Evolutionary conservation across 73 alveolate species (phyloP).

Genomic region (Paramecium caudatum): DNA sequence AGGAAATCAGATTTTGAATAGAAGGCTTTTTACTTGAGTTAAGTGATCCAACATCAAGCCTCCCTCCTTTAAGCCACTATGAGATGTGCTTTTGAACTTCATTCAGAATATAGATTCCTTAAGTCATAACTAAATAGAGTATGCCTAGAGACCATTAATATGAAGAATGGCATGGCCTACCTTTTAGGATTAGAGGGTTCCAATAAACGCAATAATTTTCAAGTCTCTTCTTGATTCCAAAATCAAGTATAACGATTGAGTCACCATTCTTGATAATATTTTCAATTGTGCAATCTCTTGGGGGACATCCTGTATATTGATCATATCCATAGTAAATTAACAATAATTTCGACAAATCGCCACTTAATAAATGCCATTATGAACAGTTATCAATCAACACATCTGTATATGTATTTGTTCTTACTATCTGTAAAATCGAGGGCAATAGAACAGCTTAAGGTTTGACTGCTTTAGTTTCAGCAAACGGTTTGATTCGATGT

Average conservation of each 20-base stretch:
- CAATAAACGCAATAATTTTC: conserved; percentile 61
- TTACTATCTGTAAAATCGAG: conserved; percentile 25
- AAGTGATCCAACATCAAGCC: conserved; percentile 31
- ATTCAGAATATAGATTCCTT: conserved; percentile 17
- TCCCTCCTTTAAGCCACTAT: conserved; percentile 48
- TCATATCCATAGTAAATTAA: conserved; percentile 49
- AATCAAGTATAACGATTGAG: conserved; percentile 46
- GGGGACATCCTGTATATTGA: not conserved
- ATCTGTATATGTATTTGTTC: conserved; percentile 55
- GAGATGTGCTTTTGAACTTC: conserved; percentile 2
- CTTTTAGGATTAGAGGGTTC: conserved; percentile 61
- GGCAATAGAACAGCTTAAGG: conserved; percentile 10
- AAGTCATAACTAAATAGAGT: conserved; percentile 54
- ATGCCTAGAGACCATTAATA: conserved; percentile 58
- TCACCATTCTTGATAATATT: conserved; percentile 61
- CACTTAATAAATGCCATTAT: conserved; percentile 32
- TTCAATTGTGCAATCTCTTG: conserved; percentile 66
- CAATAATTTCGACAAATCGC: conserved; percentile 54
- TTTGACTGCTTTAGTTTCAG: not conserved
- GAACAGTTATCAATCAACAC: conserved; percentile 30
- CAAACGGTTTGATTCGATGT: conserved; percentile 31
- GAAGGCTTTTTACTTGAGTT: conserved; percentile 31
- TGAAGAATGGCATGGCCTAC: conserved; percentile 2
- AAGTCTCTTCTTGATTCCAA: conserved; percentile 36
- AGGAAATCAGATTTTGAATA: not conserved